Evolutionary conservation across 2,329 filamentous ascomycete genomes (phyloP), one percentile per base, ranked within the genome.

Genomic region (Zasmidium cellare): DNA sequence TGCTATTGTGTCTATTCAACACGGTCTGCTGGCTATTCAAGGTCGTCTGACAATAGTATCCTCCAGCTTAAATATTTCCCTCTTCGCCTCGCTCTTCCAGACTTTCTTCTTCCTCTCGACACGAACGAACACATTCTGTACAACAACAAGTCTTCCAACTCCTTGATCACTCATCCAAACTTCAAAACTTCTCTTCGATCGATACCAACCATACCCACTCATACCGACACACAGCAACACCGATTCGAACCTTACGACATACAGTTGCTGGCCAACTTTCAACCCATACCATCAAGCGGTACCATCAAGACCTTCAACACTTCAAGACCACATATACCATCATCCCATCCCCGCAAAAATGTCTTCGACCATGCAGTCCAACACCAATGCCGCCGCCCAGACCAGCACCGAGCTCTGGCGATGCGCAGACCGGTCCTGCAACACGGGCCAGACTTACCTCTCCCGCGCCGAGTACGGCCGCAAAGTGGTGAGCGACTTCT

Each of bases 401-500:
- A 47, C 19, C 53, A 2, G 25, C 28, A 20, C 23, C 20, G 3
- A 28, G 25, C 59, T 55, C 22, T 62, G 56, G 59, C 38, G 45
- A 3, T 65, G 61, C 53, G 58, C 56, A 23, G 59, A 63, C 46
- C 56, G 57, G 19, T 41, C 53, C 16, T 65, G 63, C 60, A 59
- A 57, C 38, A 57, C 38, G 7, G 53, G 35, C 35, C 35, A 41
- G 16, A 41, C 35, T 14, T 14, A 35, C 19, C 56, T 46, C 46
- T 18, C 60, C 48, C 56, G 53, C 35, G 28, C 50, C 45, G 24
- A 58, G 44, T 46, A 45, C 19, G 62, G 61, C 50, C 84, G 90
- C 49, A 93, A 93, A 74, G 86, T 88, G 3, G 88, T 93, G 58
- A 91, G 88, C 0, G 89, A 94, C 68, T 83, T 92, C 55, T 93